phyloP scores from a whole-genome alignment of 352 stramenopile species.

The Phytophthora sojae region DNA sequence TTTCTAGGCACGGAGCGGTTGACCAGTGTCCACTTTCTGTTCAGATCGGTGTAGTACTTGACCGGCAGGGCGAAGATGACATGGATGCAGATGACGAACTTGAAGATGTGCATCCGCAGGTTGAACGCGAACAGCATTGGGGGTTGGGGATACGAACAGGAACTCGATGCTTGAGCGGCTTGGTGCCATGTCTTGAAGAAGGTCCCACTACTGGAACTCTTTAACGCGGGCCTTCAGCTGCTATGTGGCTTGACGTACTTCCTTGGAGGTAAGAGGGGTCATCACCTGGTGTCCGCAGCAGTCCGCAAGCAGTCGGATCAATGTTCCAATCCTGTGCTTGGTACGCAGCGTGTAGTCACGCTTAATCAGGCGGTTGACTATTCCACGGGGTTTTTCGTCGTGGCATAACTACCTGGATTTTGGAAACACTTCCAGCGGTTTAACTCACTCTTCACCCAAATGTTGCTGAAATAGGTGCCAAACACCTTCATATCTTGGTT shows the following conservation, averaged over 20 bases:
- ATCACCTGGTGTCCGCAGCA: background rate
- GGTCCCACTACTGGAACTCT: background rate
- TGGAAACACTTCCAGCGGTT: conserved; percentile 10
- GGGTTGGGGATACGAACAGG: background rate
- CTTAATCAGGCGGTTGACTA: conserved; percentile 1
- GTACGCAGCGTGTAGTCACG: background rate
- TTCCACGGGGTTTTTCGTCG: background rate
- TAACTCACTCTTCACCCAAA: background rate
- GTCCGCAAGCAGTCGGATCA: background rate
- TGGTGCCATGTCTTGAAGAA: background rate
- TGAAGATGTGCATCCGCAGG: conserved; percentile 1
- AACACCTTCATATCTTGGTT: background rate
- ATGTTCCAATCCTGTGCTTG: background rate
- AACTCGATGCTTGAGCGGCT: background rate
- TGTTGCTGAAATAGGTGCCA: background rate
- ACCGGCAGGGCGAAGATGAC: conserved; percentile 2
- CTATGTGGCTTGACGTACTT: background rate
- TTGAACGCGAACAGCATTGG: background rate
- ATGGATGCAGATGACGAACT: conserved; percentile 6
- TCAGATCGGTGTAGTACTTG: conserved; percentile 4
- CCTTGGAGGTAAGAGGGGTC: background rate
- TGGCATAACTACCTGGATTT: background rate
- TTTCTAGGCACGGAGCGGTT: background rate
- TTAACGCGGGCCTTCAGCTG: background rate
- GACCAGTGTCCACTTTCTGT: conserved; percentile 1